Conservation (phyloP, 768 basidiomycete genomes). For the Xerocomellus intermedius region DNA sequence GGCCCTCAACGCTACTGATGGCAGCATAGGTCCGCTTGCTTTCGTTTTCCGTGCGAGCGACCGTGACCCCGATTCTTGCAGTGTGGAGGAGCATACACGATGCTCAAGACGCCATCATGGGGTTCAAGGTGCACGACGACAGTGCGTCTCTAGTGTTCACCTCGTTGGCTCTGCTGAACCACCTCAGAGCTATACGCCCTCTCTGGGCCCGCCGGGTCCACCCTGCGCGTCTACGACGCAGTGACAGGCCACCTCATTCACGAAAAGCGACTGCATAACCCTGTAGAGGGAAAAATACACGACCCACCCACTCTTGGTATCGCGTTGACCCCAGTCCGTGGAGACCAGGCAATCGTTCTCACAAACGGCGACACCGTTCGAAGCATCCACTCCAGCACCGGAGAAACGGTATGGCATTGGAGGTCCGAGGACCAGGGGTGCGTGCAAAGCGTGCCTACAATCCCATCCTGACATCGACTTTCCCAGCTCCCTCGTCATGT, state of each 20-base stretch:
- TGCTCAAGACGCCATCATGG: slow-evolving; percentile 62
- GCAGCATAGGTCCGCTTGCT: slow-evolving; percentile 58
- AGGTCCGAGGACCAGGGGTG: slow-evolving; percentile 66
- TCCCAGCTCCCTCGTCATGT: slow-evolving; percentile 59
- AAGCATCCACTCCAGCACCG: slow-evolving; percentile 48
- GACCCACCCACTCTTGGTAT: slow-evolving; percentile 59
- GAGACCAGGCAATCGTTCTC: slow-evolving; percentile 40
- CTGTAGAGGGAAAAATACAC: slow-evolving; percentile 40
- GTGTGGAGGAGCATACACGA: slow-evolving; percentile 83
- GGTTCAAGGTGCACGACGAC: slow-evolving; percentile 56
- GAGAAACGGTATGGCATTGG: slow-evolving; percentile 69
- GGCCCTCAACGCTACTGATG: slow-evolving; percentile 63
- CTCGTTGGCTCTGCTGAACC: neutral
- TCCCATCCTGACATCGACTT: neutral
- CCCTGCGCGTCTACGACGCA: slow-evolving; percentile 64
- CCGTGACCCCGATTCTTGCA: slow-evolving; percentile 27
- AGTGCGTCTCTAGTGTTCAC: slow-evolving; percentile 41
- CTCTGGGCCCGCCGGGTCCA: slow-evolving; percentile 73
- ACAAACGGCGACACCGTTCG: slow-evolving; percentile 61
- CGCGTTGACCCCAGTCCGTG: slow-evolving; percentile 40
- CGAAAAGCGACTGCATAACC: slow-evolving; percentile 61
- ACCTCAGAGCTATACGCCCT: slow-evolving; percentile 64
- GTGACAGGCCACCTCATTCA: slow-evolving; percentile 60
- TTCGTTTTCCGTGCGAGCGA: slow-evolving; percentile 3
- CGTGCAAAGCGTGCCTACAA: slow-evolving; percentile 18